Conservation (phyloP, 768 basidiomycete species). For the Boletus sp. region DNA sequence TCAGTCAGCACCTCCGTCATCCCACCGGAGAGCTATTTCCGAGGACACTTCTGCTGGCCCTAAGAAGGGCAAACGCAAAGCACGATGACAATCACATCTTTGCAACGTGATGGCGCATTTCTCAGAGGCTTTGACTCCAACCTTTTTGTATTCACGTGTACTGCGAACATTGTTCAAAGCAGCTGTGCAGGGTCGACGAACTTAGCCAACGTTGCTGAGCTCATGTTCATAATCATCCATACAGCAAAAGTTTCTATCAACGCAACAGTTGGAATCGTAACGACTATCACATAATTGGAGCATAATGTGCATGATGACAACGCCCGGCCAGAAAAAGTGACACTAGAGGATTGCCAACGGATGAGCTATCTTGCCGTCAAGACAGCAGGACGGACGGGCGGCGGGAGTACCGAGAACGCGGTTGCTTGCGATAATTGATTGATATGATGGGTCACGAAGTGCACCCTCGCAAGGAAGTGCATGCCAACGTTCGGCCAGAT, state of each 20-base stretch:
- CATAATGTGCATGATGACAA: conserved; percentile 25
- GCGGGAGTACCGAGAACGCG: conserved; percentile 5
- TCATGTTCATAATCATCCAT: conserved; percentile 24
- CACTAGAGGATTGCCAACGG: conserved; percentile 1
- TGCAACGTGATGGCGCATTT: neutral
- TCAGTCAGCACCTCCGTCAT: conserved; percentile 30
- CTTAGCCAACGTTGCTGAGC: neutral
- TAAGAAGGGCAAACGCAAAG: conserved; percentile 18
- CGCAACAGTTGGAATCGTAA: conserved; percentile 8
- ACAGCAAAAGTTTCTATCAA: conserved; percentile 12
- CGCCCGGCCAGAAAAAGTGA: neutral
- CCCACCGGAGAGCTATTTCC: conserved; percentile 28
- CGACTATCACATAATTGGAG: conserved; percentile 14
- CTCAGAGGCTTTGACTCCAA: neutral
- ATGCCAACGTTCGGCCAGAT: conserved; percentile 8
- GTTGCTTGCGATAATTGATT: conserved; percentile 13
- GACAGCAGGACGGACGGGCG: conserved; percentile 1
- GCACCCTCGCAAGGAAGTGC: conserved; percentile 9
- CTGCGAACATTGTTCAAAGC: neutral
- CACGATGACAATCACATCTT: neutral
- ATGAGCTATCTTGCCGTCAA: conserved; percentile 3
- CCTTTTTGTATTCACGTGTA: neutral
- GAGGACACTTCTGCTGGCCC: conserved; percentile 17
- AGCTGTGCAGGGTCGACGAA: neutral
- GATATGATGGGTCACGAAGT: conserved; percentile 4